Evolutionary conservation across 768 basidiomycete species (phyloP).

Genomic region (Panaeolus papilionaceus): DNA sequence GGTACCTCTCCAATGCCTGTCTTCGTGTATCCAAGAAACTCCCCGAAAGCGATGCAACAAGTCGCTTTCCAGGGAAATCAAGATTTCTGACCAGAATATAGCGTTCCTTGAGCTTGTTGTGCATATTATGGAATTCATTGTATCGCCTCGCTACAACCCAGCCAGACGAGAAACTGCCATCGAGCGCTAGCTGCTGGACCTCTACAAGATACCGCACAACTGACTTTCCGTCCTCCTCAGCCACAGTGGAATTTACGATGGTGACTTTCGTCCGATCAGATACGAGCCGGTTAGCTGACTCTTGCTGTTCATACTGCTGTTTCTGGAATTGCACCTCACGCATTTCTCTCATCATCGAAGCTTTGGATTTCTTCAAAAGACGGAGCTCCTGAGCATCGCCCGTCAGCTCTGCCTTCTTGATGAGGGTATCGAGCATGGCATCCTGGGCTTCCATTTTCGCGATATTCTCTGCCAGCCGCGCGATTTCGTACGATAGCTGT

Average conservation of each 20-base stretch:
- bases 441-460: constrained; percentile 81
- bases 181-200: constrained; percentile 84
- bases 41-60: constrained; percentile 87
- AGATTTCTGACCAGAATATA: constrained; percentile 69
- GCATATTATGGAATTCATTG: constrained; percentile 93
- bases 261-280: constrained; percentile 85
- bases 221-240: constrained; percentile 86
- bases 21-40: constrained; percentile 86
- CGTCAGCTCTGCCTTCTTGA: constrained; percentile 94
- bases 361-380: constrained; percentile 82
- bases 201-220: constrained; percentile 93
- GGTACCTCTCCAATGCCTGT: constrained; percentile 83
- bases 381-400: constrained; percentile 88
- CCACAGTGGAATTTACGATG: constrained; percentile 83
- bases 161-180: constrained; percentile 80
- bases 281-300: constrained; percentile 85
- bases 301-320: constrained; percentile 92
- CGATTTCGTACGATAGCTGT: constrained; percentile 87
- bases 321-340: constrained; percentile 89
- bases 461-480: constrained; percentile 77
- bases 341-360: constrained; percentile 81
- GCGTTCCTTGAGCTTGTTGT: constrained; percentile 83
- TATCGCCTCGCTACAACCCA: constrained; percentile 96
- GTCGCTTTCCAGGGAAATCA: constrained; percentile 93
- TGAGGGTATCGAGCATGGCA: constrained; percentile 82